Evolutionary conservation across 208 protist genomes (phyloP).

Genomic region (Tritrichomonas musculus): DNA sequence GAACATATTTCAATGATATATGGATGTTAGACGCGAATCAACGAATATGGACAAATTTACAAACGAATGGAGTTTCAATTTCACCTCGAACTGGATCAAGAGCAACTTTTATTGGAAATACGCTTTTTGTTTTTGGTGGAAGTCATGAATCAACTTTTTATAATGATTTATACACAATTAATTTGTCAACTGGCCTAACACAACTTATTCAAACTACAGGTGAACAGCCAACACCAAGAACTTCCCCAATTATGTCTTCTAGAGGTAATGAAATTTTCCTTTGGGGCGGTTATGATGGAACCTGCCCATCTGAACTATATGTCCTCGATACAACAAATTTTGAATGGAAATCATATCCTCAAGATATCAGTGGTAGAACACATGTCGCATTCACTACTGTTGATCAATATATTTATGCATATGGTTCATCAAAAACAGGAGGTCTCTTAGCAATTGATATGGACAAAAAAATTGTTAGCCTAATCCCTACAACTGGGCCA

Average conservation of each 20-base stretch:
- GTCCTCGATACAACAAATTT: not conserved
- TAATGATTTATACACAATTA: not conserved
- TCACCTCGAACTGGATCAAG: not conserved
- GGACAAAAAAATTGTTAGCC: not conserved
- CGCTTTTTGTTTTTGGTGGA: not conserved
- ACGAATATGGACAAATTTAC: not conserved
- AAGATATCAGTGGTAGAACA: not conserved
- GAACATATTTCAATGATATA: slow-evolving; percentile 21
- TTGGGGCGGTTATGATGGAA: not conserved
- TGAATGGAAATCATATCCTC: not conserved
- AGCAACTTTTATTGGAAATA: not conserved
- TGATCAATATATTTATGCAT: not conserved
- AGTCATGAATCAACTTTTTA: not conserved
- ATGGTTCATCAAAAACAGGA: slow-evolving; percentile 13
- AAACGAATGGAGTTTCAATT: not conserved
- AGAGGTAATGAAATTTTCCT: not conserved
- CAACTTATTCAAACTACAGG: not conserved
- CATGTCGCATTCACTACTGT: not conserved
- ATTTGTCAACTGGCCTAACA: not conserved
- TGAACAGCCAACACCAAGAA: not conserved
- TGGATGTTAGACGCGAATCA: not conserved
- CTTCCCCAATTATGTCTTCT: not conserved
- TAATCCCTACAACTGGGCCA: not conserved
- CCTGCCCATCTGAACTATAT: slow-evolving; percentile 3
- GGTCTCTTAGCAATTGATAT: not conserved